A percentile compares a stretch with the other conserved stretches of the same genome.
These are phyloP conservation scores for Silybum marianum DNA, from an alignment of 129 eudicot genomes.

Conservation along the genomic window DNA sequence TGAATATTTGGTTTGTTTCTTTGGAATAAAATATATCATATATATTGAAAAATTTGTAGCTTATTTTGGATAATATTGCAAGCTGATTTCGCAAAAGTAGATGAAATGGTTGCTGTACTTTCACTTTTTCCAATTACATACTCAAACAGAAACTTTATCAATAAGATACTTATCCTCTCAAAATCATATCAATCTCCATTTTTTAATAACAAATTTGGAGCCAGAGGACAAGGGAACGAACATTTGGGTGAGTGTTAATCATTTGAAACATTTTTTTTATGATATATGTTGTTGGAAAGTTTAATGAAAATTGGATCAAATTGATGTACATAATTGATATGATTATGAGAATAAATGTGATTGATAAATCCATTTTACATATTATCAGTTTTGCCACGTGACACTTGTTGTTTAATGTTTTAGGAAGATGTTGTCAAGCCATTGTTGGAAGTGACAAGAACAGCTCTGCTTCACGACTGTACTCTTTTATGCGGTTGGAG, in stretches of 20 bases:
- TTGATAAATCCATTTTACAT: not conserved
- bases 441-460: conserved; percentile 93
- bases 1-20: conserved; percentile 2
- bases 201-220: not conserved
- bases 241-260: not conserved
- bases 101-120: conserved; percentile 7
- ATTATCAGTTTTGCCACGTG: not conserved
- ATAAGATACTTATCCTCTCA: not conserved
- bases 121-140: not conserved
- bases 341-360: conserved; percentile 7
- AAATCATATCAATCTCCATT: not conserved
- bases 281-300: not conserved
- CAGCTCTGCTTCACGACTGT: conserved; percentile 95
- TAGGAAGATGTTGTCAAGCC: conserved; percentile 99
- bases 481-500: conserved; percentile 99
- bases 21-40: not conserved
- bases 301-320: not conserved
- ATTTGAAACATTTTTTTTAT: not conserved
- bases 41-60: not conserved
- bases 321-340: conserved; percentile 16
- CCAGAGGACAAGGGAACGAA: not conserved
- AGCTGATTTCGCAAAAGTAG: not conserved
- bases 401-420: conserved; percentile 19
- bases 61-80: conserved; percentile 1
- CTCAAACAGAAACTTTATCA: not conserved